Conservation (phyloP, 78 protist species). For the Chrysochromulina parva region DNA sequence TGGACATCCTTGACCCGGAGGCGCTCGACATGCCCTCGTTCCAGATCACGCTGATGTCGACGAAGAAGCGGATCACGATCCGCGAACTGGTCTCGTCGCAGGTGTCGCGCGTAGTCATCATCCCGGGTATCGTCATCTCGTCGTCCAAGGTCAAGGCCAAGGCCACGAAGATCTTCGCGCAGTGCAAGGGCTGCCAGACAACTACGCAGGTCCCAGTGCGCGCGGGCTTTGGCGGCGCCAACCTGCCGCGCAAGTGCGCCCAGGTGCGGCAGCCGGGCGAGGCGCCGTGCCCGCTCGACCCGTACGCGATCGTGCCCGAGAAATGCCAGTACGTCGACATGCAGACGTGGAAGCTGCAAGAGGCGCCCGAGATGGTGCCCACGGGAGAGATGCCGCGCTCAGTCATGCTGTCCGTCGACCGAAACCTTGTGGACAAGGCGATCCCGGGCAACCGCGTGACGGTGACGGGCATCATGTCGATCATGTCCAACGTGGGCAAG, state of each 20-base stretch:
- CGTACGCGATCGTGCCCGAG: conserved; percentile 79
- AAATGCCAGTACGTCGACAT: conserved; percentile 78
- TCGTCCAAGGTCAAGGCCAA: conserved; percentile 76
- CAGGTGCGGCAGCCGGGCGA: neutral
- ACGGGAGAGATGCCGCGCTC: conserved; percentile 99
- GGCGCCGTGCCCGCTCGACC: conserved; percentile 77
- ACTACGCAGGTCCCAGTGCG: neutral
- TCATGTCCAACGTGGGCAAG: neutral
- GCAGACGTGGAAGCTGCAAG: conserved; percentile 85
- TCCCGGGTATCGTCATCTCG: conserved; percentile 87
- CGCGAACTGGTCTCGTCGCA: conserved; percentile 61
- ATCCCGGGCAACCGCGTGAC: conserved; percentile 90
- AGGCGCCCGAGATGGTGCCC: conserved; percentile 95
- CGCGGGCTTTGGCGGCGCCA: conserved; percentile 74
- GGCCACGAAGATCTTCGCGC: conserved; percentile 55
- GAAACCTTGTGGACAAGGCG: conserved; percentile 71
- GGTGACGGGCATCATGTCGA: conserved; percentile 79
- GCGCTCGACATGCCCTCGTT: conserved; percentile 20
- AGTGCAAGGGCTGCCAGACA: conserved; percentile 72
- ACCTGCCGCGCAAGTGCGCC: conserved; percentile 80
- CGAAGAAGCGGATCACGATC: conserved; percentile 54
- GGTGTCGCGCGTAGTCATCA: conserved; percentile 70
- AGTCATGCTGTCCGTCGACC: conserved; percentile 62
- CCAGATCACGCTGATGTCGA: conserved; percentile 64
- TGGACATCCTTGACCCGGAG: neutral